Base-by-base conservation (phyloP, 768 basidiomycete genomes). In the Kwoniella heveanensis region DNA sequence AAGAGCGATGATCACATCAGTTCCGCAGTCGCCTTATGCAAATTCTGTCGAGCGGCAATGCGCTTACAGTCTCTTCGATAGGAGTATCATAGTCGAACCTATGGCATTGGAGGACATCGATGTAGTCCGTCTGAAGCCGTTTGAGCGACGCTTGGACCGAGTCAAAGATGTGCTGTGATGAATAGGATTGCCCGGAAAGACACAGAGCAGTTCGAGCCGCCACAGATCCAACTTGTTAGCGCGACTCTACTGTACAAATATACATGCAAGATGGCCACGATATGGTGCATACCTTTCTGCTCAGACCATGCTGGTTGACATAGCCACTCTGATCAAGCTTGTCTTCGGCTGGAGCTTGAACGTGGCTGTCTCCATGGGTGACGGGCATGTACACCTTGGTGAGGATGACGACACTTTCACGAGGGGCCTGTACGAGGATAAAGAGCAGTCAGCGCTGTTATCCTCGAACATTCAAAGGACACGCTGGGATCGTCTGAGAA, bases 351-450 rank as follows among this genome's bases (percentile, higher is more conserved):
- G 60, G 60, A 44, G 60, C 60, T 47, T 39, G 54, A 12, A 55
- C 54, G 10, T 44, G 39, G 17, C 39, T 44, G 17, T 44, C 39
- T 9, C 39, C 39, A 17, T 44, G 39, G 17, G 22, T 54, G 36
- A 46, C 48, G 17, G 25, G 51, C 2, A 27, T 27, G 49, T 48
- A 70, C 4, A 85, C 86, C 81, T 91, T 91, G 59, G 90, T 90
- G 82, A 91, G 84, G 17, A 91, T 84, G 19, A 91, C 89, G 49
- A 90, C 86, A 67, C 87, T 85, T 15, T 88, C 87, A 1, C 90
- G 85, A n/a, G 88, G 88, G 13, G 89, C 82, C 22, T 86, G 24
- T 19, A 29, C 2, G 27, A 25, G 7, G 17, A 36, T 36, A 36
- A n/a, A n/a, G n/a, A n/a, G n/a, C n/a, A n/a, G n/a, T n/a, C n/a